Percentiles rank a stretch among this genome's conserved stretches.
phyloP scores from a whole-genome alignment of 805 yeast species.

The Allodekkera sacchari region DNA sequence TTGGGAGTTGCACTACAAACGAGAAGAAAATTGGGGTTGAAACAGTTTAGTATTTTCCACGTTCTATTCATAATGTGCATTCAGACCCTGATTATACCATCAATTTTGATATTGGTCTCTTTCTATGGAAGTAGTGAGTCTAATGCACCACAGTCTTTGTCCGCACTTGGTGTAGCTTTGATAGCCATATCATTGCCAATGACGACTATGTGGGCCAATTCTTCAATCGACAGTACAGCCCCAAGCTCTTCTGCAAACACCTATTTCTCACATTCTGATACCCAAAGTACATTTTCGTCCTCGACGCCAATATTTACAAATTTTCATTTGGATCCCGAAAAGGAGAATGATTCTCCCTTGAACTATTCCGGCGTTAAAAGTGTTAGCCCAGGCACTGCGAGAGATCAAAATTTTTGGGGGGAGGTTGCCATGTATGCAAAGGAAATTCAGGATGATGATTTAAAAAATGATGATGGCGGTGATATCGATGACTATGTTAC shows the following conservation, averaged over 20 bases:
- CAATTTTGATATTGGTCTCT: conserved; percentile 54
- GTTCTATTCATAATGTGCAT: conserved; percentile 70
- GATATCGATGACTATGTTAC: conserved; percentile 9
- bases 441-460: conserved; percentile 18
- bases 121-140: conserved; percentile 29
- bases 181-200: conserved; percentile 72
- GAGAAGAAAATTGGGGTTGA: conserved; percentile 69
- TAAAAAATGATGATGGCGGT: conserved; percentile 5
- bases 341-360: too few species aligned
- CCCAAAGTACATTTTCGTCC: too few species aligned
- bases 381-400: conserved; percentile 12
- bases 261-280: conserved; percentile 11
- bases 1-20: conserved; percentile 60
- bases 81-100: conserved; percentile 78
- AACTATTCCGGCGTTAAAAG: too few species aligned
- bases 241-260: conserved; percentile 31
- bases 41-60: conserved; percentile 77
- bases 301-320: too few species aligned
- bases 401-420: conserved; percentile 21
- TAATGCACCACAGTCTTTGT: conserved; percentile 27
- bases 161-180: conserved; percentile 49
- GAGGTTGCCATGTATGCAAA: conserved; percentile 23
- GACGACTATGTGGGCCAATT: conserved; percentile 82
- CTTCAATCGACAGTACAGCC: conserved; percentile 42
- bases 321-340: too few species aligned